A percentile compares a stretch with the other conserved stretches of the same genome.
These are phyloP conservation scores for Curvularia sp. DNA, from an alignment of 2,329 filamentous ascomycete species.

Conservation along the genomic window DNA sequence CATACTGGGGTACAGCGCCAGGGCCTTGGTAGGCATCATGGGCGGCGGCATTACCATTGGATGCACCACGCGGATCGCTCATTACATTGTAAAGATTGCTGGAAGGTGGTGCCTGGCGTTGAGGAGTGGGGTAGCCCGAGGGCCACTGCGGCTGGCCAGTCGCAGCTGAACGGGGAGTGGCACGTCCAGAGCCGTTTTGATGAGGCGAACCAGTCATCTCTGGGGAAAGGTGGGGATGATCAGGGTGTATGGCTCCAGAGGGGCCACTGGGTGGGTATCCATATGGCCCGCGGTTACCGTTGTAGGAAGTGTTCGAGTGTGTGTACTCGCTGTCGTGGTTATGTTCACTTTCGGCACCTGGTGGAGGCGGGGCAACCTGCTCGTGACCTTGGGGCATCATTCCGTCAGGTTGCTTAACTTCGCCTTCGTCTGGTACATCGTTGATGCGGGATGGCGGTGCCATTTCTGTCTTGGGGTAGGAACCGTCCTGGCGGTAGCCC, in stretches of 20 bases:
- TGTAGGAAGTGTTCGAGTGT: slow-evolving; percentile 76
- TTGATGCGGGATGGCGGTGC: slow-evolving; percentile 75
- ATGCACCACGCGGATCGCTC: slow-evolving; percentile 74
- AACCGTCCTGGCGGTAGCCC: slow-evolving; percentile 59
- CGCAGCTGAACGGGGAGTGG: slow-evolving; percentile 81
- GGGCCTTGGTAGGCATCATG: slow-evolving; percentile 76
- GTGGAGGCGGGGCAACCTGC: slow-evolving; percentile 61
- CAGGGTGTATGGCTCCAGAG: slow-evolving; percentile 70
- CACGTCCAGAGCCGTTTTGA: slow-evolving; percentile 80
- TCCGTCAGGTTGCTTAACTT: slow-evolving; percentile 69
- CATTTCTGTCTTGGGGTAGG: slow-evolving; percentile 86
- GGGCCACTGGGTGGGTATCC: slow-evolving; percentile 74
- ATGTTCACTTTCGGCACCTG: slow-evolving; percentile 74
- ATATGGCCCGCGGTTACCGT: slow-evolving; percentile 75
- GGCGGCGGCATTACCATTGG: slow-evolving; percentile 69
- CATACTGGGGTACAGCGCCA: slow-evolving; percentile 65
- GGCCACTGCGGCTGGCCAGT: slow-evolving; percentile 76
- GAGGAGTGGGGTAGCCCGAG: slow-evolving; percentile 78
- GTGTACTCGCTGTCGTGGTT: slow-evolving; percentile 86
- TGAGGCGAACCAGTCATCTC: slow-evolving; percentile 87
- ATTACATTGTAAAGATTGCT: slow-evolving; percentile 91
- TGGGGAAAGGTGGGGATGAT: slow-evolving; percentile 78
- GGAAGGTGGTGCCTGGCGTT: slow-evolving; percentile 70
- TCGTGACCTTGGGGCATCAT: slow-evolving; percentile 59
- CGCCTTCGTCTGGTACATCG: slow-evolving; percentile 67